phyloP scores from a whole-genome alignment of 345 rosid genomes.

The Citrus glauca region DNA sequence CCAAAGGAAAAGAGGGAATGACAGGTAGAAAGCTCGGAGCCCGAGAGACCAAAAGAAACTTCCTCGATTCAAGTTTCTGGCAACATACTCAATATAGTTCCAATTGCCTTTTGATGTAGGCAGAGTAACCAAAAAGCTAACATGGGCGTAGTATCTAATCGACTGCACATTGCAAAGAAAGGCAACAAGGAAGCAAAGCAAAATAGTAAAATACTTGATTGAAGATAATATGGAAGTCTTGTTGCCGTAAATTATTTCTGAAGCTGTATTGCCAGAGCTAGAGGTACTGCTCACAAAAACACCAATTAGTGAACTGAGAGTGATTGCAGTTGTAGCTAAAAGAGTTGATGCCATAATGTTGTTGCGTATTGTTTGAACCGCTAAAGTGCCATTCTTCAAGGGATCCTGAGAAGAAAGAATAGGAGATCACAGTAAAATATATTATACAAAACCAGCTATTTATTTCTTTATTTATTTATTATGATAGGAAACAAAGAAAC shows the following conservation, averaged over 20 bases:
- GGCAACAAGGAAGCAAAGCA: conserved; percentile 83
- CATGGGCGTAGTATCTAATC: conserved; percentile 85
- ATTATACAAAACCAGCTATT: background rate
- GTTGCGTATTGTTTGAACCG: conserved; percentile 89
- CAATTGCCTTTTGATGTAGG: conserved; percentile 50
- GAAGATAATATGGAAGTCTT: conserved; percentile 52
- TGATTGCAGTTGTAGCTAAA: conserved; percentile 86
- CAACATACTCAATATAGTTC: conserved; percentile 62
- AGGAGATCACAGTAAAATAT: background rate
- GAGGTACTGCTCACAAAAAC: conserved; percentile 80
- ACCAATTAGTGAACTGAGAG: conserved; percentile 81
- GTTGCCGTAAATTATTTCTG: conserved; percentile 58
- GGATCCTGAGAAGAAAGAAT: conserved; percentile 58
- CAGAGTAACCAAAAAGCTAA: conserved; percentile 71
- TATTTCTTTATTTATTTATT: no score
- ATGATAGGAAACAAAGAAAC: no score
- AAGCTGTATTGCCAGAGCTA: conserved; percentile 30
- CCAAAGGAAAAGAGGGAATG: conserved; percentile 92
- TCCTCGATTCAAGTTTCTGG: conserved; percentile 84
- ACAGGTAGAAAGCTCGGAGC: conserved; percentile 74
- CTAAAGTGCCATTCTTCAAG: conserved; percentile 75
- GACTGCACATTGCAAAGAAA: conserved; percentile 93
- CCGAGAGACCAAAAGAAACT: conserved; percentile 94
- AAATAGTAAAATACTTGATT: conserved; percentile 75
- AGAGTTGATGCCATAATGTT: conserved; percentile 98